These are phyloP conservation scores for Metschnikowia continentalis DNA, from an alignment of 805 yeast genomes.

Conservation along the genomic window DNA sequence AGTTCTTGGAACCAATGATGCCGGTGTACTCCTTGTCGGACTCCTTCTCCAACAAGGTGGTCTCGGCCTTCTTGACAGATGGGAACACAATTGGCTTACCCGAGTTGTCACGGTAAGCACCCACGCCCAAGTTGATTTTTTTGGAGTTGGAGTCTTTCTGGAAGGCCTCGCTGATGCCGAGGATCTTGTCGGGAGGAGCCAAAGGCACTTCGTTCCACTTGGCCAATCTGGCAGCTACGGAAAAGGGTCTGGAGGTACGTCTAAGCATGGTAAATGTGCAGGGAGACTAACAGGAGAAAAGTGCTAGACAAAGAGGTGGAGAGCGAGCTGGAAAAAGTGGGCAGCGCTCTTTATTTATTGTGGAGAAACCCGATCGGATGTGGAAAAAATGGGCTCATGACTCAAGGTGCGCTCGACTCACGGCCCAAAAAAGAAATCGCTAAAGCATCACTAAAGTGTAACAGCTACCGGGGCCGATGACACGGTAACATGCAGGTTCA, in stretches of 20 bases:
- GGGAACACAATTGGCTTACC: constrained; percentile 92
- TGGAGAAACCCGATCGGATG: constrained; percentile 9
- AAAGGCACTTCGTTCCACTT: constrained; percentile 38
- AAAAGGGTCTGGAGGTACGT: constrained; percentile 16
- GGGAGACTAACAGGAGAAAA: neutral
- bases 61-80: constrained; percentile 64
- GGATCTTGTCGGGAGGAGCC: constrained; percentile 81
- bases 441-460: neutral
- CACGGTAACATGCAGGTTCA: no score
- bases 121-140: constrained; percentile 70
- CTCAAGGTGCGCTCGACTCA: constrained; percentile 2
- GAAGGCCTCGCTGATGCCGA: constrained; percentile 74
- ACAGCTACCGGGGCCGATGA: neutral
- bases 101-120: constrained; percentile 86
- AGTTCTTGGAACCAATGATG: constrained; percentile 72
- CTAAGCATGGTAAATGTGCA: constrained; percentile 13
- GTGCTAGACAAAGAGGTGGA: neutral
- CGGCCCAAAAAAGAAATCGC: neutral
- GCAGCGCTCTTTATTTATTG: constrained; percentile 3
- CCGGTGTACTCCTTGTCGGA: constrained; percentile 83
- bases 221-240: constrained; percentile 17
- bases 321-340: neutral
- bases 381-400: constrained; percentile 7
- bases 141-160: constrained; percentile 56
- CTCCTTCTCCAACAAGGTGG: constrained; percentile 42